Conservation (phyloP, 78 protist species). For the Dictyostelium discoideum region DNA sequence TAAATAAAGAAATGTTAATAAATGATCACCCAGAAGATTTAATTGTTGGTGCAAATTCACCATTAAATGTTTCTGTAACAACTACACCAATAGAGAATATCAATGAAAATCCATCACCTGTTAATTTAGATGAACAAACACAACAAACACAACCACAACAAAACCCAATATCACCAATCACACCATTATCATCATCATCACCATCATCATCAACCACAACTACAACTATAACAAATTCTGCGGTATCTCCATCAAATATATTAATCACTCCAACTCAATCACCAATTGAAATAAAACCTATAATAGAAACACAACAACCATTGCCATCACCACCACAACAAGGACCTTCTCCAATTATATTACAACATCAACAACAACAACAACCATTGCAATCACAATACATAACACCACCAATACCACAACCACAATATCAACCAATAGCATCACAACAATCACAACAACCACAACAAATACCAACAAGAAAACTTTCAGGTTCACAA, state of each 20-base stretch:
- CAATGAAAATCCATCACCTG: background rate
- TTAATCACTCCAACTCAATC: background rate
- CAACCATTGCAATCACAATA: background rate
- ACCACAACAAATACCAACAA: background rate
- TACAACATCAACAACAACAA: background rate
- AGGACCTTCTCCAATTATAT: background rate
- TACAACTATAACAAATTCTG: background rate
- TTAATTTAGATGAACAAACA: background rate
- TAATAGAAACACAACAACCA: background rate
- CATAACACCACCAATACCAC: background rate
- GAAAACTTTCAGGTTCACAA: conserved; percentile 22
- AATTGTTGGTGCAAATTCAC: background rate
- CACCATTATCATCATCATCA: background rate
- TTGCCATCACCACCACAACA: background rate
- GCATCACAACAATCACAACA: background rate
- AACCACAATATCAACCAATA: background rate
- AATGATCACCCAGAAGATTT: background rate
- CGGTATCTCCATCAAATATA: background rate
- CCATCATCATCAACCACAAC: background rate
- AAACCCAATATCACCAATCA: background rate
- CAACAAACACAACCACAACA: background rate
- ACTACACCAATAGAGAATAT: background rate
- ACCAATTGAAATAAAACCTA: background rate
- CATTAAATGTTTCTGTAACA: background rate
- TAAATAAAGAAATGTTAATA: background rate